phyloP scores from a whole-genome alignment of 495 filamentous ascomycete genomes.

The Neurospora sp. region DNA sequence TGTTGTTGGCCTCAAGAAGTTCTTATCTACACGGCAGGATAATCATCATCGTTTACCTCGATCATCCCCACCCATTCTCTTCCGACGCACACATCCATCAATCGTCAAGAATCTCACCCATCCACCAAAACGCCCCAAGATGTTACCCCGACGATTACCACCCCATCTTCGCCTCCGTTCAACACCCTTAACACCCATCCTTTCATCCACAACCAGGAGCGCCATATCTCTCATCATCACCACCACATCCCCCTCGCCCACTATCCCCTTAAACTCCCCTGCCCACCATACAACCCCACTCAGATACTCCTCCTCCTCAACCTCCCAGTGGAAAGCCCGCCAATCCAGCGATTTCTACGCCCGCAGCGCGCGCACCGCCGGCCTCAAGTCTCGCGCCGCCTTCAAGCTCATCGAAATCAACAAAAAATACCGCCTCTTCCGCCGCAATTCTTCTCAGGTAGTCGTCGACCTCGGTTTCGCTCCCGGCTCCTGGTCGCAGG shows the following conservation, averaged over 20 bases:
- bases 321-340: conserved; percentile 70
- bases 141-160: not conserved
- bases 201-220: not conserved
- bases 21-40: not conserved
- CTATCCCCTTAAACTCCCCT: conserved; percentile 19
- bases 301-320: conserved; percentile 46
- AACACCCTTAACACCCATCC: not conserved
- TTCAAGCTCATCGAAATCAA: conserved; percentile 91
- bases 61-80: not conserved
- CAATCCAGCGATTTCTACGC: conserved; percentile 62
- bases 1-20: not conserved
- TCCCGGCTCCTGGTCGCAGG: conserved; percentile 93
- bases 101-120: not conserved
- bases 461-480: conserved; percentile 92
- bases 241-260: not conserved
- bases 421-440: conserved; percentile 68
- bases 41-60: not conserved
- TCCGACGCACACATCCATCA: not conserved
- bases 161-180: not conserved
- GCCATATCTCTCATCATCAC: not conserved
- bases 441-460: conserved; percentile 51
- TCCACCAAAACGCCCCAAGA: not conserved
- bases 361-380: conserved; percentile 60
- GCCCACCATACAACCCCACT: not conserved
- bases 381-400: conserved; percentile 79